Evolutionary conservation across 129 eudicot genomes (phyloP), one percentile per base, ranked within the genome.

Genomic region (Heracleum sosnowskyi): DNA sequence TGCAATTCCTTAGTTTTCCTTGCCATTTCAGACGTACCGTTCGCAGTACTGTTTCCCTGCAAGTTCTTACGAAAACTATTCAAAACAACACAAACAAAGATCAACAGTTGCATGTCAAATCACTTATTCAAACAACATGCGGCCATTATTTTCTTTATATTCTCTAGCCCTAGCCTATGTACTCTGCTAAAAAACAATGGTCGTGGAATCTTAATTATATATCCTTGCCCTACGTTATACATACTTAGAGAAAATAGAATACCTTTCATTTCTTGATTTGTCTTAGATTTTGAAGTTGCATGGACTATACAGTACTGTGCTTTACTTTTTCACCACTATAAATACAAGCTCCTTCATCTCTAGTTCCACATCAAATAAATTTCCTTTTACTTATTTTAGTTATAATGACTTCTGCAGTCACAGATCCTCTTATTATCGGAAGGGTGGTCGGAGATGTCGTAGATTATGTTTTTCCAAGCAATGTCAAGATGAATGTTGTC

Each of bases 391-490:
- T 53, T 53, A 22, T 1, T 53, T 53, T 53, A 53, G 63, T 53
- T 22, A 57, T n/a, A 7, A 66, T 80, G 81, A 69, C 91, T 71
- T 18, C 76, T 7, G 0, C 74, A 31, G 92, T 47, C 5, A 5
- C 74, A 33, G 96, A 91, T 53, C 97, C 99, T 46, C 91, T 95
- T 15, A 89, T 86, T 55, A 78, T 92, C 18, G 92, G 97, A 17
- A 84, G 97, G 80, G 97, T 95, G 28, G 81, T 95, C 44, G 99
- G 99, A 74, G 99, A 95, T 80, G 96, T 95, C 4, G 87, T 95
- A 15, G 97, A 95, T 75, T 68, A 78, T 51, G 86, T 95, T 86
- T 40, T 36, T 57, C 87, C 91, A 35, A 69, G 44, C 60, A 85
- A 69, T 83, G 91, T 92, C 46, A 87, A 86, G 81, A 95, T 92